Percentiles rank a stretch among this genome's conserved stretches.
Evolutionary conservation across 1,284 basidiomycete genomes (phyloP).

Genomic region (Cryptococcus sp.): DNA sequence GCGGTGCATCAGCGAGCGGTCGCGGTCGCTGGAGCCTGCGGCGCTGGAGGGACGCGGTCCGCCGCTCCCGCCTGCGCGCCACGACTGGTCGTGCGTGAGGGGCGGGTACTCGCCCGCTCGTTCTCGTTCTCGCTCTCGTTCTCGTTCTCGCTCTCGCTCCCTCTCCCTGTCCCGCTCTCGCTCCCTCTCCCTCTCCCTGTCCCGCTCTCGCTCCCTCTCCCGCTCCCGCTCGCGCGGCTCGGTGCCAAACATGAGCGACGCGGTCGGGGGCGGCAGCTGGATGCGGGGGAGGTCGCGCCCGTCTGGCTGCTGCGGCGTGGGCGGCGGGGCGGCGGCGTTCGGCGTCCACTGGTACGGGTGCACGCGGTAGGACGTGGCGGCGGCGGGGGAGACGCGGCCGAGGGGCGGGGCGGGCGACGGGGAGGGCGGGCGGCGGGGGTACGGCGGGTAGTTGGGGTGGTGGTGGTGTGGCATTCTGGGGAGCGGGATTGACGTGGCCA

Average conservation of each 20-base stretch:
- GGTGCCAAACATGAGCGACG: constrained; percentile 5
- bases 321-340: background rate
- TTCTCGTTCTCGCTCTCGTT: too few relatives aligned
- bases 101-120: background rate
- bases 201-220: background rate
- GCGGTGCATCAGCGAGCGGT: constrained; percentile 7
- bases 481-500: constrained; percentile 15
- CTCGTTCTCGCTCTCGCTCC: too few relatives aligned
- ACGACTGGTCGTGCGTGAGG: background rate
- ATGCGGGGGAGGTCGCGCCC: constrained; percentile 9
- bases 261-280: constrained; percentile 15
- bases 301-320: background rate
- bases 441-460: constrained; percentile 2
- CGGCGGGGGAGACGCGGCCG: constrained; percentile 4
- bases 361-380: constrained; percentile 10
- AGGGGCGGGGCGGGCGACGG: background rate
- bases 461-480: constrained; percentile 14
- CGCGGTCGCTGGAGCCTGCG: background rate
- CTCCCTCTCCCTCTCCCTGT: background rate
- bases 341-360: constrained; percentile 12
- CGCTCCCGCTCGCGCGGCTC: constrained; percentile 1
- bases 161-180: too few relatives aligned
- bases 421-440: background rate
- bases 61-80: background rate
- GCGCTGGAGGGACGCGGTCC: background rate